phyloP scores from a whole-genome alignment of 768 basidiomycete genomes.

The Hemileccinum rubropunctum region DNA sequence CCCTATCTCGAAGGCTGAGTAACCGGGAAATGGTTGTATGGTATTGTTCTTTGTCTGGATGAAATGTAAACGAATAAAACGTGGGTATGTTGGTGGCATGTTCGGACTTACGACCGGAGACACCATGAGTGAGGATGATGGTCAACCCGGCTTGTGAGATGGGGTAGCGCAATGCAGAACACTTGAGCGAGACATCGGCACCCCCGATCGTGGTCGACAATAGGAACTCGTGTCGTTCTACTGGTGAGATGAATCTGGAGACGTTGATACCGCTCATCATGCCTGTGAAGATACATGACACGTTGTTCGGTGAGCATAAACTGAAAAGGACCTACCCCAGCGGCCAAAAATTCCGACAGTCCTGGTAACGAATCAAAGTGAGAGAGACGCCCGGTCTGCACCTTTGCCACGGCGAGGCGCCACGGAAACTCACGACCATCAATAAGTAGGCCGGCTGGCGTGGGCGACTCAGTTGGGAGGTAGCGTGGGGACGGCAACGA shows the following conservation, averaged over 20 bases:
- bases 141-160: slow-evolving; percentile 24
- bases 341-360: too few species aligned
- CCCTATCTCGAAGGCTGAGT: slow-evolving; percentile 9
- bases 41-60: slow-evolving; percentile 30
- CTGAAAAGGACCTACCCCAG: background rate
- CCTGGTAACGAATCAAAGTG: background rate
- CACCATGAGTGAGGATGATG: slow-evolving; percentile 26
- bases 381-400: background rate
- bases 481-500: background rate
- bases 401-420: background rate
- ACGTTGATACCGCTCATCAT: background rate
- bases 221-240: slow-evolving; percentile 19
- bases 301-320: background rate
- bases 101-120: slow-evolving; percentile 26
- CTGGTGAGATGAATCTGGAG: slow-evolving; percentile 2
- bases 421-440: background rate
- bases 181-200: slow-evolving; percentile 11
- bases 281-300: background rate
- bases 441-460: background rate
- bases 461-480: background rate
- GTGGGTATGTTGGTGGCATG: background rate
- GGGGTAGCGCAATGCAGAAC: slow-evolving; percentile 26
- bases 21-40: slow-evolving; percentile 19
- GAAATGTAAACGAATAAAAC: background rate
- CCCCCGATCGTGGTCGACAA: slow-evolving; percentile 18